Evolutionary conservation across 331 rosid species (phyloP), one percentile per base, ranked within the genome.

Genomic region (Malus hybrid): DNA sequence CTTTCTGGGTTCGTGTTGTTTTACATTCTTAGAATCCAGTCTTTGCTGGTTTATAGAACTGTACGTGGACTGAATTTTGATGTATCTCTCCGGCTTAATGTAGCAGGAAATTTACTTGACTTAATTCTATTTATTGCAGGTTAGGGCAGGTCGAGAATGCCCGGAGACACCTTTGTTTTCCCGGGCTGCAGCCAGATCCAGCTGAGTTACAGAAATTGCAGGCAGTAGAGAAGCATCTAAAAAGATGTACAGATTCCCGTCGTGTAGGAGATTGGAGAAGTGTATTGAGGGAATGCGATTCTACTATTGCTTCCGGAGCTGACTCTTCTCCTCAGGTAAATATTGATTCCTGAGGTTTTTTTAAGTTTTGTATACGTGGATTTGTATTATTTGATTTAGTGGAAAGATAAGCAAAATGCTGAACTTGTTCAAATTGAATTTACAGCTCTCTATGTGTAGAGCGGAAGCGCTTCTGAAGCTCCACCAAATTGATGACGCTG

Each of bases 381-480:
- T 52, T 70, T 8, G 33, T 33, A 36, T 55, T 13, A 19, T 14
- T 58, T 57, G 68, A 2, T 8, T 32, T 19, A 9, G 11, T 53
- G 60, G 9, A 46, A 56, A 28, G 46, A 30, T 24, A 50, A 70
- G 36, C n/a, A 62, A 78, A 77, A 75, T 78, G 80, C 88, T 90
- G 87, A 89, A 85, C 85, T 73, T 77, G 84, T 91, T 88, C 88
- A 86, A 85, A 87, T 84, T 87, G 89, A 81, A 88, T 88, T 84
- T 87, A 85, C 99, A 94, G 99, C 93, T 92, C 89, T 86, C 84
- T 81, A 84, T 89, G 89, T 88, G 99, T 92, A 94, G 96, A 90
- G 97, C 87, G 63, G 97, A 94, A 86, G 97, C 99, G 22, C 84
- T 85, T 75, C 83, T 94, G 84, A 92, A 94, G 87, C 91, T 92